phyloP scores from a whole-genome alignment of 2,329 filamentous ascomycete genomes.

The Exophiala phaeomuriformis region DNA sequence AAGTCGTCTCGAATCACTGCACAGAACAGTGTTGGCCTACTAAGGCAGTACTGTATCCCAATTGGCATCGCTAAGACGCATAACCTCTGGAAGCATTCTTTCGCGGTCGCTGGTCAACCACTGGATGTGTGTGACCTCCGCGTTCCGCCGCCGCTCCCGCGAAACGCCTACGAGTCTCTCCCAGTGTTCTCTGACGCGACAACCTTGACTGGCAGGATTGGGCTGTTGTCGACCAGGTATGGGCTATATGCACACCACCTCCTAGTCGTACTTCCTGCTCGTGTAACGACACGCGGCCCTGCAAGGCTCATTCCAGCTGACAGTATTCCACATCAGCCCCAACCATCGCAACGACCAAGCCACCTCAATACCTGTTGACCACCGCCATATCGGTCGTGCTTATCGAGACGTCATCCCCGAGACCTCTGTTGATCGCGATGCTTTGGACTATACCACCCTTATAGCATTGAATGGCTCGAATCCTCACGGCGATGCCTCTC shows the following conservation, averaged over 20 bases:
- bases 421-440: conserved; percentile 4
- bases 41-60: neutral
- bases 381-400: neutral
- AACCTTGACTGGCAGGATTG: neutral
- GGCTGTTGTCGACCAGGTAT: neutral
- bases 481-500: conserved; percentile 25
- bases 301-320: conserved; percentile 10
- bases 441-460: conserved; percentile 6
- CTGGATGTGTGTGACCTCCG: neutral
- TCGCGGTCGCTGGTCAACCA: neutral
- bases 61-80: no score
- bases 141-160: neutral
- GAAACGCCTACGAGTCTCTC: neutral
- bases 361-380: neutral
- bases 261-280: neutral
- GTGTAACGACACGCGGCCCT: neutral
- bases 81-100: neutral
- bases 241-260: neutral
- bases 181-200: neutral
- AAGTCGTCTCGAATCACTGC: neutral
- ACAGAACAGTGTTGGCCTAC: neutral
- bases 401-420: neutral
- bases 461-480: conserved; percentile 21
- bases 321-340: conserved; percentile 1
- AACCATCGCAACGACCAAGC: neutral